Evolutionary conservation across 768 basidiomycete species (phyloP), one percentile per base, ranked within the genome.

Genomic region (Phlebiopsis gigantea): DNA sequence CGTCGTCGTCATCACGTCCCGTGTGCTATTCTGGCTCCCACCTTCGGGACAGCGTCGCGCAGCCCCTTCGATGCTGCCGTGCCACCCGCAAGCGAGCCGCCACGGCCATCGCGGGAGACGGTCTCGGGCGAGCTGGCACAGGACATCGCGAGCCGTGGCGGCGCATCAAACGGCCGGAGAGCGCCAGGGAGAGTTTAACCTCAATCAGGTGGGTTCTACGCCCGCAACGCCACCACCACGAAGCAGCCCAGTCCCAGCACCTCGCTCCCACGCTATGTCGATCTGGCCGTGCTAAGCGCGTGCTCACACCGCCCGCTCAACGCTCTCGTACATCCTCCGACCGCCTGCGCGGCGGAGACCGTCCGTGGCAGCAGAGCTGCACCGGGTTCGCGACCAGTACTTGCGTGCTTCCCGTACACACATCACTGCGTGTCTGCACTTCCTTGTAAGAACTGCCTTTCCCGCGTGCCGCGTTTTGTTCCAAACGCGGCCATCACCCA

Each of bases 201-300:
- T 39, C 21, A 19, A 51, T 51, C 34, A 51, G 50, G 19, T 26
- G 31, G 5, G 34, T 41, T 26, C 50, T 51, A 8, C 34, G 29
- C 19, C 50, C 50, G 50, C 50, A 51, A 51, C 50, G 50, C 31
- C 50, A 39, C 50, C 50, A 51, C 34, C 50, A 51, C 50, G 50
- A 51, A 51, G 50, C 50, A 34, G 28, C 50, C 50, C 50, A 51
- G n/a, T 41, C 31, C 21, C 50, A 51, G 25, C 50, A 51, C 21
- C 50, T 31, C 34, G 22, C 50, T 51, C 50, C 50, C 50, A 51
- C 31, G 31, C 50, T 41, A n/a, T 6, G 14, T 5, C 31, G 19
- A 8, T 51, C 21, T 31, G 21, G 50, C n/a, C n/a, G n/a, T n/a
- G n/a, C n/a, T n/a, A n/a, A n/a, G n/a, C n/a, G n/a, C n/a, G n/a